These are phyloP conservation scores for Knufia fluminis DNA, from an alignment of 2,329 filamentous ascomycete species.

Conservation along the genomic window DNA sequence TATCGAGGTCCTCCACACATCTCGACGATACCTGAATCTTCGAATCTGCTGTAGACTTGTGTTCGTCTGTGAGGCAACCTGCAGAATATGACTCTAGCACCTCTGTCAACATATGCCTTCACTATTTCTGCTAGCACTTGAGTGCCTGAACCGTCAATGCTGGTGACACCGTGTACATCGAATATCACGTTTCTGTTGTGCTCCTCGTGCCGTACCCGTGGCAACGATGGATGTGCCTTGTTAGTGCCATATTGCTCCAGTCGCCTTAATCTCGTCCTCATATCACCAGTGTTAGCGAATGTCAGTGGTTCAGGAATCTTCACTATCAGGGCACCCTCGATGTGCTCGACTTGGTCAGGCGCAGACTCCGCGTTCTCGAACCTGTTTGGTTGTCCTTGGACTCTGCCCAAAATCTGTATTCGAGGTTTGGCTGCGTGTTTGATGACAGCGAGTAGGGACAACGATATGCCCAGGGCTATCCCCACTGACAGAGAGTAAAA, in stretches of 20 bases:
- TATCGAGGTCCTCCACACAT: slow-evolving; percentile 66
- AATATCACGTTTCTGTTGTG: slow-evolving; percentile 91
- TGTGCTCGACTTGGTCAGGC: slow-evolving; percentile 67
- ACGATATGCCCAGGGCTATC: slow-evolving; percentile 85
- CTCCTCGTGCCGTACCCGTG: slow-evolving; percentile 64
- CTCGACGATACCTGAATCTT: slow-evolving; percentile 73
- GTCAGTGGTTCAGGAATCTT: slow-evolving; percentile 96
- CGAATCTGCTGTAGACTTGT: slow-evolving; percentile 63
- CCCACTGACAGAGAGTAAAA: slow-evolving; percentile 91
- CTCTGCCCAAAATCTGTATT: slow-evolving; percentile 89
- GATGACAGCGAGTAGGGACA: slow-evolving; percentile 83
- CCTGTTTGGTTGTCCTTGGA: slow-evolving; percentile 64
- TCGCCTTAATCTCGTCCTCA: slow-evolving; percentile 72
- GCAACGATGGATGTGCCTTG: slow-evolving; percentile 75
- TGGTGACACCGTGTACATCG: slow-evolving; percentile 94
- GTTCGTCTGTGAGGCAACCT: slow-evolving; percentile 42
- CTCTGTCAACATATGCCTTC: slow-evolving; percentile 62
- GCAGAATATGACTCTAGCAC: slow-evolving; percentile 52
- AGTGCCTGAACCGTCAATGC: slow-evolving; percentile 83
- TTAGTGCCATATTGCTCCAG: slow-evolving; percentile 86
- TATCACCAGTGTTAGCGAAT: slow-evolving; percentile 89
- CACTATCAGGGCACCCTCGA: slow-evolving; percentile 87
- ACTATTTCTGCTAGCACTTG: slow-evolving; percentile 92
- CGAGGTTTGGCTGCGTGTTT: slow-evolving; percentile 82
- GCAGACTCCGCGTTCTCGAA: slow-evolving; percentile 78